Evolutionary conservation across 2,329 filamentous ascomycete genomes (phyloP).

Genomic region (Diaporthe vaccinii): DNA sequence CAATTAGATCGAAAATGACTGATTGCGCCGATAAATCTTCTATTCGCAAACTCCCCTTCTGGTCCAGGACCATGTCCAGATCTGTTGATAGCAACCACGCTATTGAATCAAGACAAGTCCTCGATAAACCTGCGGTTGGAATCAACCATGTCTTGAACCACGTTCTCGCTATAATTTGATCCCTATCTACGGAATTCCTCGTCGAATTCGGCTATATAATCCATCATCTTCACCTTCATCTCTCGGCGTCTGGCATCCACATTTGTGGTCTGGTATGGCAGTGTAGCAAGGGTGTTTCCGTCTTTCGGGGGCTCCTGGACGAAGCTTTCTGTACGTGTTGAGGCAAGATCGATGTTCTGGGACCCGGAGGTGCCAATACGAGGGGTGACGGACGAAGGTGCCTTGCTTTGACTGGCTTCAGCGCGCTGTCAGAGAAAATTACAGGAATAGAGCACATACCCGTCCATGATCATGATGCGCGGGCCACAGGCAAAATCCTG

Average conservation of each 20-base stretch:
- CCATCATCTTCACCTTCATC: constrained; percentile 25
- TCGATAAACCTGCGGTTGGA: neutral
- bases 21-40: neutral
- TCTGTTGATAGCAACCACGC: neutral
- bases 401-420: neutral
- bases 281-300: constrained; percentile 6
- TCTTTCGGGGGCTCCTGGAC: constrained; percentile 8
- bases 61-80: neutral
- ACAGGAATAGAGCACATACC: neutral
- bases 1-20: neutral
- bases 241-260: constrained; percentile 19
- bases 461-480: neutral
- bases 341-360: neutral
- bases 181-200: neutral
- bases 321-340: neutral
- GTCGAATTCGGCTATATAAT: constrained; percentile 11
- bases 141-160: neutral
- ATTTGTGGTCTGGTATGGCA: constrained; percentile 7
- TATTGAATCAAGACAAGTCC: neutral
- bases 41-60: neutral
- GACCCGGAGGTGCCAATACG: neutral
- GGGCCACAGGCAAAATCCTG: neutral
- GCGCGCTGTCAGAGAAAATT: no score
- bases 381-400: neutral
- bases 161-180: neutral